phyloP scores from a whole-genome alignment of 2,329 filamentous ascomycete species.

The Cladosporium sp. region DNA sequence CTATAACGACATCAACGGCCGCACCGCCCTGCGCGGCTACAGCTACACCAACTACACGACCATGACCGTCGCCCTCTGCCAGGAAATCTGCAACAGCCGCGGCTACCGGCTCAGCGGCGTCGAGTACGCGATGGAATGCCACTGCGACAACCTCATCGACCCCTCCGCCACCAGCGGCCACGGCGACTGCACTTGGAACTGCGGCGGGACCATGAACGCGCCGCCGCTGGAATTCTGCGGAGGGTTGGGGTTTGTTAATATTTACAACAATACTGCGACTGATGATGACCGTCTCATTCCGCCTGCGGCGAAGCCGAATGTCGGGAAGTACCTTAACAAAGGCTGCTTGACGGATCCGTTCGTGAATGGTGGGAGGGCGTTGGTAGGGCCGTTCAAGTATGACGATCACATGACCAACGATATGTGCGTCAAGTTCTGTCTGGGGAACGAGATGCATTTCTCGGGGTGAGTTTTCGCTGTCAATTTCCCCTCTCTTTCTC shows the following conservation, averaged over 20 bases:
- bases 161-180: conserved; percentile 21
- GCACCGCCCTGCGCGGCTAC: conserved; percentile 25
- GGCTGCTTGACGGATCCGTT: conserved; percentile 25
- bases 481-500: no score
- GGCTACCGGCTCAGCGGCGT: conserved; percentile 30
- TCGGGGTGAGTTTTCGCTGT: conserved; percentile 26
- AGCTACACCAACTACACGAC: conserved; percentile 20
- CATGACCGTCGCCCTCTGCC: conserved; percentile 34
- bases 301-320: conserved; percentile 16
- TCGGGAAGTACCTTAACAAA: conserved; percentile 23
- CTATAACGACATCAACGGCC: conserved; percentile 27
- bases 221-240: conserved; percentile 27
- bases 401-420: conserved; percentile 25
- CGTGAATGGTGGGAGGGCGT: conserved; percentile 16
- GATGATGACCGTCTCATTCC: conserved; percentile 23
- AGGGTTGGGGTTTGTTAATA: conserved; percentile 26
- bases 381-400: conserved; percentile 17
- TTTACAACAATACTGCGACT: conserved; percentile 32
- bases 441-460: conserved; percentile 25
- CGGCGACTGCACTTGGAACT: conserved; percentile 23
- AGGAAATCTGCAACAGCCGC: conserved; percentile 25
- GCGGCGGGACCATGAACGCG: conserved; percentile 26
- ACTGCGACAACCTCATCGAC: conserved; percentile 32
- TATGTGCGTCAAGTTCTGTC: conserved; percentile 28
- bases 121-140: conserved; percentile 32